A percentile compares a stretch with the other conserved stretches of the same genome.
Evolutionary conservation across 2,329 filamentous ascomycete genomes (phyloP).

Genomic region (Sphaerulina vaccinii): DNA sequence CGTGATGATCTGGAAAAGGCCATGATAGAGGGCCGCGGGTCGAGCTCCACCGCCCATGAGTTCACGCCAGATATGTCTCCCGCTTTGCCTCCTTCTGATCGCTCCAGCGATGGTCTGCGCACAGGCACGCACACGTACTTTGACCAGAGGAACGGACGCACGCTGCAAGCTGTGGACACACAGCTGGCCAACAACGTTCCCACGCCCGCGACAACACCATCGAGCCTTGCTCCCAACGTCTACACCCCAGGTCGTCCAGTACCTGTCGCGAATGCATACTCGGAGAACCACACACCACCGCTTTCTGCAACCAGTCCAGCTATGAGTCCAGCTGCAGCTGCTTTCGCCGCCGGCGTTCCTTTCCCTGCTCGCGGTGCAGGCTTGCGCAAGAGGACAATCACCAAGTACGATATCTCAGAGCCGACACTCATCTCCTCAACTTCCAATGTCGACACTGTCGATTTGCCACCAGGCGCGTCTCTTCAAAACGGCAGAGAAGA

Average conservation of each 20-base stretch:
- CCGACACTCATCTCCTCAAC: slow-evolving; percentile 56
- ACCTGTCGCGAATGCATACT: slow-evolving; percentile 43
- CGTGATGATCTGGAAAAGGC: slow-evolving; percentile 54
- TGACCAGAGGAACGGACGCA: slow-evolving; percentile 25
- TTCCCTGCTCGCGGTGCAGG: slow-evolving; percentile 36
- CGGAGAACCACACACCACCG: slow-evolving; percentile 55
- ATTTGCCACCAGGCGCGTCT: slow-evolving; percentile 56
- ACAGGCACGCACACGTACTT: slow-evolving; percentile 28
- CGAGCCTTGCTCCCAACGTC: slow-evolving; percentile 23
- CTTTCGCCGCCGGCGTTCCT: slow-evolving; percentile 29
- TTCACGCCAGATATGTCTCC: slow-evolving; percentile 21
- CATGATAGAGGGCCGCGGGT: slow-evolving; percentile 48
- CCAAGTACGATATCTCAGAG: slow-evolving; percentile 63
- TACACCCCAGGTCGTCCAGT: slow-evolving; percentile 23
- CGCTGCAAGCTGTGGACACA: slow-evolving; percentile 4
- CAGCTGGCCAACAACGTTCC: slow-evolving; percentile 8
- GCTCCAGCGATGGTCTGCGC: slow-evolving; percentile 19
- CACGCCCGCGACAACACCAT: slow-evolving; percentile 19
- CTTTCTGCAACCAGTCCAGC: slow-evolving; percentile 44
- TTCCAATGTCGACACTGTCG: slow-evolving; percentile 58
- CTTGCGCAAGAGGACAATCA: slow-evolving; percentile 57
- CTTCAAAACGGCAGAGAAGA: slow-evolving; percentile 53
- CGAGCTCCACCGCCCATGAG: slow-evolving; percentile 32
- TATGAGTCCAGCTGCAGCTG: slow-evolving; percentile 31
- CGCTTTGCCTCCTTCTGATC: slow-evolving; percentile 17